These are phyloP conservation scores for Alternaria sp. DNA, from an alignment of 2,329 filamentous ascomycete species.

Conservation along the genomic window DNA sequence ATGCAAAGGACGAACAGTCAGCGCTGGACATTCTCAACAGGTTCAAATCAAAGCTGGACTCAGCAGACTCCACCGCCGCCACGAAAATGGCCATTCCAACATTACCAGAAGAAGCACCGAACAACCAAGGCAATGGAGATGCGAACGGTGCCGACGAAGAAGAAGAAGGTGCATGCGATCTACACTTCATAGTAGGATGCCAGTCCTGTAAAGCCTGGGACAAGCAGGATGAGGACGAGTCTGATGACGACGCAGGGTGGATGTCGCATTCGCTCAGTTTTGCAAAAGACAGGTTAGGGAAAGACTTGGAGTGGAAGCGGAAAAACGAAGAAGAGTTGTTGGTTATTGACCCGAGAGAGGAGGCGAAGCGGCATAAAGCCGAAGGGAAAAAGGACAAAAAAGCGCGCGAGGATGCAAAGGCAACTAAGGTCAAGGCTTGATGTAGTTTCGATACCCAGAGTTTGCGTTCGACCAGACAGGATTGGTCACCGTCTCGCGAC, in stretches of 20 bases:
- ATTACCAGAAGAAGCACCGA: conserved; percentile 26
- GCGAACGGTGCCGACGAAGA: conserved; percentile 28
- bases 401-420: conserved; percentile 36
- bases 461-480: not conserved
- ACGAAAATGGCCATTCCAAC: conserved; percentile 38
- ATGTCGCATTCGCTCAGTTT: conserved; percentile 86
- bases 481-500: not conserved
- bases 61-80: conserved; percentile 45
- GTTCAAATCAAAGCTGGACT: conserved; percentile 77
- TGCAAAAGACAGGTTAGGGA: conserved; percentile 86
- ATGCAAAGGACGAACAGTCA: conserved; percentile 55
- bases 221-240: conserved; percentile 68
- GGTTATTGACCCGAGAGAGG: conserved; percentile 90
- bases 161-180: conserved; percentile 72
- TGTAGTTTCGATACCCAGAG: not conserved
- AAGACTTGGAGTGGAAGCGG: conserved; percentile 86
- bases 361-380: conserved; percentile 72
- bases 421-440: conserved; percentile 25
- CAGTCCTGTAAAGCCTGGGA: conserved; percentile 91
- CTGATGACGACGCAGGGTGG: conserved; percentile 70
- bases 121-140: not conserved
- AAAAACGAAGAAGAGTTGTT: conserved; percentile 91
- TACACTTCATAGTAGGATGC: conserved; percentile 96
- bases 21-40: conserved; percentile 75
- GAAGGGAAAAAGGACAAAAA: conserved; percentile 57